Conservation (phyloP, 768 basidiomycete genomes). For the Mycena maculata region DNA sequence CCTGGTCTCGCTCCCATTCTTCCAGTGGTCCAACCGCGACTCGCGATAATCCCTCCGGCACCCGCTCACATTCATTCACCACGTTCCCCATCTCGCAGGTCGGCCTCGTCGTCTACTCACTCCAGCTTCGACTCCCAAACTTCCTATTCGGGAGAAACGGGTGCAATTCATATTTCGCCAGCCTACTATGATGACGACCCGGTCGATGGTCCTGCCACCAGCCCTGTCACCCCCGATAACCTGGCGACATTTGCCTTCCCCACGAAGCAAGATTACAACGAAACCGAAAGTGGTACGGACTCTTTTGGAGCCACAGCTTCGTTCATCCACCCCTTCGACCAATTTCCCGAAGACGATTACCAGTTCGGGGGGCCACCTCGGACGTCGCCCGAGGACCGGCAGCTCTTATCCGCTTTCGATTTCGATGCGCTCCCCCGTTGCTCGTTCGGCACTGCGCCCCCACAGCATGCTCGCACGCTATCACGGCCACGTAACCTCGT, state of each 20-base stretch:
- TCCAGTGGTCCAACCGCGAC: constrained; percentile 34
- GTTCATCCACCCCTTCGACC: constrained; percentile 63
- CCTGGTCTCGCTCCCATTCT: constrained; percentile 35
- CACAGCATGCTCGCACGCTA: constrained; percentile 13
- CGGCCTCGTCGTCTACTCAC: constrained; percentile 40
- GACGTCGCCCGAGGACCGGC: constrained; percentile 51
- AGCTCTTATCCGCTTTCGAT: constrained; percentile 57
- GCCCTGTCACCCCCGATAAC: constrained; percentile 37
- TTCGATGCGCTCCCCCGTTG: constrained; percentile 62
- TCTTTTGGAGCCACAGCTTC: constrained; percentile 55
- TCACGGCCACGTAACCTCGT: constrained; percentile 24
- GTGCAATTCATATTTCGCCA: constrained; percentile 54
- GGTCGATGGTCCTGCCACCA: constrained; percentile 48
- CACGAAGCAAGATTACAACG: constrained; percentile 32
- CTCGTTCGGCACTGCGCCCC: constrained; percentile 11
- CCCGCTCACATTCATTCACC: constrained; percentile 39
- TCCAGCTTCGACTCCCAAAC: constrained; percentile 38
- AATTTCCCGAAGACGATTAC: constrained; percentile 42
- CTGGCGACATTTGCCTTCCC: constrained; percentile 30
- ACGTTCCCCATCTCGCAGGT: constrained; percentile 37
- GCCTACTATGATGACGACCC: constrained; percentile 55
- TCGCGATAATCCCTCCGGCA: constrained; percentile 44
- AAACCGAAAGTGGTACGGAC: constrained; percentile 29
- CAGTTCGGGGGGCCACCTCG: constrained; percentile 43
- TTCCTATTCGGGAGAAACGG: constrained; percentile 34